Evolutionary conservation across 192 early-diverging fungal species (phyloP).

Genomic region (Rhizophagus clarus): DNA sequence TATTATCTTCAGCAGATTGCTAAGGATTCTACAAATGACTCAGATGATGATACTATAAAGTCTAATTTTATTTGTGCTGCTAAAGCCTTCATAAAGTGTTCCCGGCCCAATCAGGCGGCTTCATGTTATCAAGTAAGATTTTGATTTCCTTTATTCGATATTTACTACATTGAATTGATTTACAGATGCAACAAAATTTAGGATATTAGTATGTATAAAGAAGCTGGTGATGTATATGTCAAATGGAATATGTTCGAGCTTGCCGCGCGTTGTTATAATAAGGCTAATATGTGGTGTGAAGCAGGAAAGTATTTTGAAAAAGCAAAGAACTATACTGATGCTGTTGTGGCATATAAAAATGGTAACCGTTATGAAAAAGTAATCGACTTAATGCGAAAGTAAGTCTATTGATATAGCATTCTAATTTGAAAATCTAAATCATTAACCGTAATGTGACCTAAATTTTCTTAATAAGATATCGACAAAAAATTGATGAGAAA

Average conservation of each 20-base stretch:
- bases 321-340: constrained; percentile 27
- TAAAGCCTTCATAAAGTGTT: constrained; percentile 6
- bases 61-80: constrained; percentile 6
- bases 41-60: constrained; percentile 5
- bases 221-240: constrained; percentile 1
- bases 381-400: constrained; percentile 27
- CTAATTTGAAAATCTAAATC: too few species aligned
- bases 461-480: constrained; percentile 7
- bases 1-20: constrained; percentile 18
- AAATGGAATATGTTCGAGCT: not conserved
- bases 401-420: not conserved
- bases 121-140: constrained; percentile 20
- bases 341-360: constrained; percentile 19
- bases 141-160: not conserved
- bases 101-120: constrained; percentile 8
- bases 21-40: constrained; percentile 12
- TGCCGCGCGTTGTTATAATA: constrained; percentile 13
- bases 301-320: constrained; percentile 18
- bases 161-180: not conserved
- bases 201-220: constrained; percentile 21
- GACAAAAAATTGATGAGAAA: constrained; percentile 17
- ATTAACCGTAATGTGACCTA: not conserved
- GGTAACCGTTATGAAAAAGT: not conserved
- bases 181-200: not conserved
- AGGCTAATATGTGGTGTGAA: not conserved